Conservation (phyloP, 306 rosid species). For the Dryas octopetala region DNA sequence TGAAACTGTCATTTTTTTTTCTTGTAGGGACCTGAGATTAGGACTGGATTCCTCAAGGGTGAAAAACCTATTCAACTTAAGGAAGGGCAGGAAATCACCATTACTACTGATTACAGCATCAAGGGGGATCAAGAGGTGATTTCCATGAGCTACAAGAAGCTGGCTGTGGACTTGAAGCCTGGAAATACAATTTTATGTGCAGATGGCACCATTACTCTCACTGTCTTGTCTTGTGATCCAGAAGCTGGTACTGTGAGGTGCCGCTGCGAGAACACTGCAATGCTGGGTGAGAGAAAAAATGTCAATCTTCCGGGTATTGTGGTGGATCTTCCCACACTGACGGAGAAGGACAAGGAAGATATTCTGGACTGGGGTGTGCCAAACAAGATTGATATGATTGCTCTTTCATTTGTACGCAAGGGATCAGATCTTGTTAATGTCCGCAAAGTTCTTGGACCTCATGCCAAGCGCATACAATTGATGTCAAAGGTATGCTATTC, state of each 20-base stretch:
- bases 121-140: constrained; percentile 70
- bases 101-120: constrained; percentile 72
- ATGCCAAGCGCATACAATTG: constrained; percentile 70
- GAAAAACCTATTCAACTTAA: constrained; percentile 84
- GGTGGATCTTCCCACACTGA: constrained; percentile 95
- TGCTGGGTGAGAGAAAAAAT: constrained; percentile 91
- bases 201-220: constrained; percentile 87
- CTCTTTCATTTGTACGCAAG: constrained; percentile 95
- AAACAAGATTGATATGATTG: constrained; percentile 91
- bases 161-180: constrained; percentile 79
- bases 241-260: constrained; percentile 70
- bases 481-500: constrained; percentile 79
- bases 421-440: constrained; percentile 94
- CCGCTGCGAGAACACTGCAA: constrained; percentile 80
- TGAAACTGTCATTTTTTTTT: constrained; percentile 6
- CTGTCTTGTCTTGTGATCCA: constrained; percentile 73
- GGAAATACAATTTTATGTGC: constrained; percentile 82
- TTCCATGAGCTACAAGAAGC: constrained; percentile 90
- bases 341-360: constrained; percentile 92
- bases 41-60: constrained; percentile 86
- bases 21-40: constrained; percentile 90
- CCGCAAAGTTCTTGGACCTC: constrained; percentile 80
- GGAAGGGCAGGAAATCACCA: constrained; percentile 88
- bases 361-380: constrained; percentile 96
- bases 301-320: constrained; percentile 96